Conservation (phyloP, 345 rosid species). For the Gossypium rotundifolium region DNA sequence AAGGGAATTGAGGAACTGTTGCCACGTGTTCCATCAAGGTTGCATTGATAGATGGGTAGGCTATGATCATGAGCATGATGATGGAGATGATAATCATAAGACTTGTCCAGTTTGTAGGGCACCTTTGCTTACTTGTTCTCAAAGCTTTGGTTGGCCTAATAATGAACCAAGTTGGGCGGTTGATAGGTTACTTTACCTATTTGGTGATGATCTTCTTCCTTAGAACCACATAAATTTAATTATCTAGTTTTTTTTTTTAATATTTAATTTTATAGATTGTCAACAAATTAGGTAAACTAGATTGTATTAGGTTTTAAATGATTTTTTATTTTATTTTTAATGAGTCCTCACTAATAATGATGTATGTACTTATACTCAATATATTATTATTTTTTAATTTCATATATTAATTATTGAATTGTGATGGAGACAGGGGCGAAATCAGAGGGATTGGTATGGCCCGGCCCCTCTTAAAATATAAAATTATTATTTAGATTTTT, state of each 20-base stretch:
- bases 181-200: constrained; percentile 74
- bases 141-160: constrained; percentile 29
- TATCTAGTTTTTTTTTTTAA: not conserved
- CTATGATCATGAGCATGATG: constrained; percentile 45
- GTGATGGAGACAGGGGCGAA: no score
- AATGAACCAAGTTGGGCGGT: constrained; percentile 93
- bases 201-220: constrained; percentile 70
- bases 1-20: constrained; percentile 74
- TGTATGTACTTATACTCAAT: not conserved
- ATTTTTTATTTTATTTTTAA: not conserved
- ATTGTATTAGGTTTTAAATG: not conserved
- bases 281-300: not conserved
- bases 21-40: constrained; percentile 84
- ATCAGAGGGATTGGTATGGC: no score
- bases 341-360: not conserved
- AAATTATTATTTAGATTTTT: no score
- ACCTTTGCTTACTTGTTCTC: constrained; percentile 51
- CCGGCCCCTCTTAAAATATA: no score
- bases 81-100: constrained; percentile 45
- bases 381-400: not conserved
- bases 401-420: not conserved
- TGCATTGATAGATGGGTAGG: constrained; percentile 89
- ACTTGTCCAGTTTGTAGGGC: constrained; percentile 88
- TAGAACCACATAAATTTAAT: constrained; percentile 13
- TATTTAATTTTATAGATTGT: not conserved